Conservation (phyloP, 805 yeast genomes). For the Cyberlindnera petersonii region DNA sequence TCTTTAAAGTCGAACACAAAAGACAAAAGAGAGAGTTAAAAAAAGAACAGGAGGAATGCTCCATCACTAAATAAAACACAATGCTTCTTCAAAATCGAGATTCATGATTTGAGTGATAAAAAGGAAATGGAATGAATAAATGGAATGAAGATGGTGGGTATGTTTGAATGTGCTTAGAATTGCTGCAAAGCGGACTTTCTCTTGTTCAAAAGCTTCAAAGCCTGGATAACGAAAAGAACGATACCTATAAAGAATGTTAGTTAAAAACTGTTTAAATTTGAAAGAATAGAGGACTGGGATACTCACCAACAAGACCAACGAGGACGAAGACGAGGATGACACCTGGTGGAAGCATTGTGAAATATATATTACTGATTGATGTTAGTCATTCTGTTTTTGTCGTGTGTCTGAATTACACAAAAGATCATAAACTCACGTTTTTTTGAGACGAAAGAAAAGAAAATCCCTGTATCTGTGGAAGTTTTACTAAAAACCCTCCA, state of each 20-base stretch:
- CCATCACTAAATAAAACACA: no score
- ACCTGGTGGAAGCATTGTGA: slow-evolving; percentile 32
- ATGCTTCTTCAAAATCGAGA: no score
- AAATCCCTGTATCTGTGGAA: no score
- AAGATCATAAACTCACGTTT: no score
- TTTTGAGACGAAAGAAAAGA: no score
- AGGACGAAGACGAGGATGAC: slow-evolving; percentile 31
- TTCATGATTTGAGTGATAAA: no score
- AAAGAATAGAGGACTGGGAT: neutral
- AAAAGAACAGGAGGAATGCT: no score
- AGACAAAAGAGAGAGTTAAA: no score
- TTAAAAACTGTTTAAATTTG: neutral
- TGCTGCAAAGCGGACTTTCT: slow-evolving; percentile 28
- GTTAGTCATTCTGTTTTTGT: slow-evolving; percentile 3
- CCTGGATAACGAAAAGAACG: slow-evolving; percentile 15
- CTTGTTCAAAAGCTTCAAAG: slow-evolving; percentile 16
- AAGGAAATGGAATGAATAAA: no score
- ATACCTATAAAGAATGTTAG: slow-evolving; percentile 15
- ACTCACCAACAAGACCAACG: slow-evolving; percentile 28
- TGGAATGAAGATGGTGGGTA: neutral
- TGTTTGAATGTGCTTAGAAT: slow-evolving; percentile 13
- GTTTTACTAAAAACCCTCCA: no score
- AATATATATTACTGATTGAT: neutral
- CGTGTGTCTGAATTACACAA: no score
- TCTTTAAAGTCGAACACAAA: no score